Percentiles rank a stretch among this genome's conserved stretches.
phyloP scores from a whole-genome alignment of 768 basidiomycete genomes.

The Rhodotorula paludigena region DNA sequence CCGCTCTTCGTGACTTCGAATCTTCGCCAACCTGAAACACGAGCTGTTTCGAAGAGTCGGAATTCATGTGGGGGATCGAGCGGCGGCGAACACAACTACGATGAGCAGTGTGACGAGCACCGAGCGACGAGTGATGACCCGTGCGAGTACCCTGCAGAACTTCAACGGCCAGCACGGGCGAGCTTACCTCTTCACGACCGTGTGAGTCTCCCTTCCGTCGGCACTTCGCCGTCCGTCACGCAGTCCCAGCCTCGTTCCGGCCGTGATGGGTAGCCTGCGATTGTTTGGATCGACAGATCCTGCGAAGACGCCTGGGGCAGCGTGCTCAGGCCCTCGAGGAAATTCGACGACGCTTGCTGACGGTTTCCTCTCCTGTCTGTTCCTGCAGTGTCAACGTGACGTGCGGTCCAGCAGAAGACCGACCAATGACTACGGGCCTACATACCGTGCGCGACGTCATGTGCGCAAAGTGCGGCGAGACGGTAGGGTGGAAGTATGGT shows the following conservation, averaged over 20 bases:
- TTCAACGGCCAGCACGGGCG: slow-evolving; percentile 96
- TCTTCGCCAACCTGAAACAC: too few relatives aligned
- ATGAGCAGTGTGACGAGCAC: too few relatives aligned
- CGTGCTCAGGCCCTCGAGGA: background rate
- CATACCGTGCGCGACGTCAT: slow-evolving; percentile 94
- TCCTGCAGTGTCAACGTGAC: slow-evolving; percentile 74
- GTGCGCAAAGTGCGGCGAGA: slow-evolving; percentile 80
- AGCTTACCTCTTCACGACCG: slow-evolving; percentile 87
- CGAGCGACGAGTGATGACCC: too few relatives aligned
- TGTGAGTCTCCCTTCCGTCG: slow-evolving; percentile 59
- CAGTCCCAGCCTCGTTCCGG: too few relatives aligned
- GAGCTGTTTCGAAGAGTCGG: background rate
- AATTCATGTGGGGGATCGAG: background rate
- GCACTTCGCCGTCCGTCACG: too few relatives aligned
- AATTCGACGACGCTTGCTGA: background rate
- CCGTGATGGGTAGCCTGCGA: too few relatives aligned
- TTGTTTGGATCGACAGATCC: too few relatives aligned
- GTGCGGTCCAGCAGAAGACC: slow-evolving; percentile 81
- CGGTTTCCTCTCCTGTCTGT: background rate
- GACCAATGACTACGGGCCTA: slow-evolving; percentile 93
- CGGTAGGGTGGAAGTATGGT: slow-evolving; percentile 96
- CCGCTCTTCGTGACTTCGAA: too few relatives aligned
- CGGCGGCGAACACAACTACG: too few relatives aligned
- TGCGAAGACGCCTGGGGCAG: too few relatives aligned
- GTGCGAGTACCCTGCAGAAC: slow-evolving; percentile 65